phyloP scores from a whole-genome alignment of 2,329 filamentous ascomycete genomes.

The Verticillium nubilum region DNA sequence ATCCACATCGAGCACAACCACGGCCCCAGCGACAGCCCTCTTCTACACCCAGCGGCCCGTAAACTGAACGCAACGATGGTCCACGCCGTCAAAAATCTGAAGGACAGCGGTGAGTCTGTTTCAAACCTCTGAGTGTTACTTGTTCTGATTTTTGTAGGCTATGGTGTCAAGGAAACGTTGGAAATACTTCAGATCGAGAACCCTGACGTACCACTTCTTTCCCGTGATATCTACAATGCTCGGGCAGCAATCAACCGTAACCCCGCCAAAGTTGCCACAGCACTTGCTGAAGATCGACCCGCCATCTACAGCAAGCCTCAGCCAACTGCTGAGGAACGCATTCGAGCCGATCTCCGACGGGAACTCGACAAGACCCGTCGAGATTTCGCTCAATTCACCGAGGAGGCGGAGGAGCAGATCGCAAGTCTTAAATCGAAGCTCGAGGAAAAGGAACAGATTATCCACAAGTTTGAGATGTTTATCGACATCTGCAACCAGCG shows the following conservation, averaged over 20 bases:
- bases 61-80: conserved; percentile 65
- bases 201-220: conserved; percentile 57
- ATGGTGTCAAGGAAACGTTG: conserved; percentile 58
- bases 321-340: conserved; percentile 57
- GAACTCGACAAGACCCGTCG: conserved; percentile 55
- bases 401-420: conserved; percentile 53
- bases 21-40: conserved; percentile 59
- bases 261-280: conserved; percentile 54
- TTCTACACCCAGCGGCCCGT: conserved; percentile 60
- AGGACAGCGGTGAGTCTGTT: conserved; percentile 53
- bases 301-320: conserved; percentile 63
- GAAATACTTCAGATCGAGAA: conserved; percentile 61
- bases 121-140: not conserved
- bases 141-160: not conserved
- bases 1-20: conserved; percentile 58
- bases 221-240: conserved; percentile 63
- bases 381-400: conserved; percentile 48
- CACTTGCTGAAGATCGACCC: conserved; percentile 54
- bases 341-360: conserved; percentile 54
- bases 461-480: conserved; percentile 62
- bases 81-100: conserved; percentile 59
- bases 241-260: conserved; percentile 62
- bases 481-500: conserved; percentile 65
- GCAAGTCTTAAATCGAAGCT: conserved; percentile 54
- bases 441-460: conserved; percentile 57